Conservation (phyloP, 495 filamentous ascomycete genomes). For the Pseudomonodictys pantanalensis region DNA sequence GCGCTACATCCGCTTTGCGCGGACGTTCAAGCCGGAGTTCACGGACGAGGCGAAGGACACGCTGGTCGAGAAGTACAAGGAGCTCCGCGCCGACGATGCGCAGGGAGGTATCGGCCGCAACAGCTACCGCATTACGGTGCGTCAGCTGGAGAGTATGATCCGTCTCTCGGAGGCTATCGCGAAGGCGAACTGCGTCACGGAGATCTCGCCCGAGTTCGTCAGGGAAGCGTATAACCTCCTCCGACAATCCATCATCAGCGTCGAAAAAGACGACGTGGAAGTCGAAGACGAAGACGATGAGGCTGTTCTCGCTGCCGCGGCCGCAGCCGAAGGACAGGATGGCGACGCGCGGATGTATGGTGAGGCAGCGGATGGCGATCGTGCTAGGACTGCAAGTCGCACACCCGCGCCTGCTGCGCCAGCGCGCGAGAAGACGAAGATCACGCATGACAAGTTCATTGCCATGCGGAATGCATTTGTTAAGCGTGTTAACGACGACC, state of each 20-base stretch:
- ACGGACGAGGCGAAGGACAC: conserved; percentile 78
- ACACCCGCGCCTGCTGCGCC: conserved; percentile 43
- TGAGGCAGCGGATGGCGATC: conserved; percentile 24
- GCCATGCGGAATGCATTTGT: conserved; percentile 83
- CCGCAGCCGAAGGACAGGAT: conserved; percentile 44
- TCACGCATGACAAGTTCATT: conserved; percentile 95
- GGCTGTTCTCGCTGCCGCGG: conserved; percentile 42
- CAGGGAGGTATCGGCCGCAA: conserved; percentile 92
- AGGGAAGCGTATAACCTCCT: conserved; percentile 87
- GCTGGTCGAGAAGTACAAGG: conserved; percentile 93
- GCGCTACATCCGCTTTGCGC: conserved; percentile 93
- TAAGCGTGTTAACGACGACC: conserved; percentile 73
- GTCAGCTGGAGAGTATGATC: conserved; percentile 93
- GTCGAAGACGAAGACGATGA: conserved; percentile 82
- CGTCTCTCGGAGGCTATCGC: conserved; percentile 93
- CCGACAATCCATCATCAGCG: conserved; percentile 89
- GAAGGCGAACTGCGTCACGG: conserved; percentile 93
- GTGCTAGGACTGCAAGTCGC: conserved; percentile 31
- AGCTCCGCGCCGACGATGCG: conserved; percentile 87
- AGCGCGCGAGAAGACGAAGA: conserved; percentile 69
- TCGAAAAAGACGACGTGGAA: conserved; percentile 97
- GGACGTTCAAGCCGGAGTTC: conserved; percentile 93
- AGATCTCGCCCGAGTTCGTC: conserved; percentile 80
- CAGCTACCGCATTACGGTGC: conserved; percentile 92
- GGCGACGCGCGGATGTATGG: conserved; percentile 43